phyloP scores from a whole-genome alignment of 768 basidiomycete species.

The Rhodosporidiobolus sp. region DNA sequence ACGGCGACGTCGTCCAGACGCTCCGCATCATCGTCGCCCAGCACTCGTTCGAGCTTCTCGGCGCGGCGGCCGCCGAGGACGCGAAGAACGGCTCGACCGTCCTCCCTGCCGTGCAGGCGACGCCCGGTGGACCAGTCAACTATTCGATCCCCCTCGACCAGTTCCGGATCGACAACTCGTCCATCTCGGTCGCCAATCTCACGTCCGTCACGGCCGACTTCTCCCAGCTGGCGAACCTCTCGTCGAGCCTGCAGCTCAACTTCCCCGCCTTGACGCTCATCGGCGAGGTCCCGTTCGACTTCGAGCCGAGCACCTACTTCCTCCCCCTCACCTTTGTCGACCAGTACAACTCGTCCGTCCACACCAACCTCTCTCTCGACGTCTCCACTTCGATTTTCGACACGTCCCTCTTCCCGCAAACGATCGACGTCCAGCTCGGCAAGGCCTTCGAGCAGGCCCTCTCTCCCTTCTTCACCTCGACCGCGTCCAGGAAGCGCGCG shows the following conservation, averaged over 20 bases:
- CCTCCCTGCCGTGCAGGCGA: conserved; percentile 68
- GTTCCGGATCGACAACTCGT: conserved; percentile 61
- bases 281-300: conserved; percentile 61
- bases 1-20: conserved; percentile 58
- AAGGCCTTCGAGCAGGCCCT: conserved; percentile 38
- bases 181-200: conserved; percentile 62
- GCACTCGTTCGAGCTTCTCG: conserved; percentile 62
- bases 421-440: conserved; percentile 36
- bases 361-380: conserved; percentile 63
- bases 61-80: conserved; percentile 29
- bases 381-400: conserved; percentile 73
- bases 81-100: conserved; percentile 1
- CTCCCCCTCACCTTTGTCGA: conserved; percentile 65
- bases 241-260: conserved; percentile 58
- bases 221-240: conserved; percentile 48
- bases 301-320: conserved; percentile 49
- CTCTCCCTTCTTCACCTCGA: conserved; percentile 13
- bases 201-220: conserved; percentile 61
- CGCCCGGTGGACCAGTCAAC: conserved; percentile 58
- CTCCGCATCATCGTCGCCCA: conserved; percentile 67
- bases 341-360: conserved; percentile 62
- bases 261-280: conserved; percentile 57
- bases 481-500: conserved; percentile 16
- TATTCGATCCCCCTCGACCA: conserved; percentile 51
- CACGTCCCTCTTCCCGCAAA: conserved; percentile 20